Conservation (phyloP, 2,329 filamentous ascomycete genomes). For the Microsporum audouinii region DNA sequence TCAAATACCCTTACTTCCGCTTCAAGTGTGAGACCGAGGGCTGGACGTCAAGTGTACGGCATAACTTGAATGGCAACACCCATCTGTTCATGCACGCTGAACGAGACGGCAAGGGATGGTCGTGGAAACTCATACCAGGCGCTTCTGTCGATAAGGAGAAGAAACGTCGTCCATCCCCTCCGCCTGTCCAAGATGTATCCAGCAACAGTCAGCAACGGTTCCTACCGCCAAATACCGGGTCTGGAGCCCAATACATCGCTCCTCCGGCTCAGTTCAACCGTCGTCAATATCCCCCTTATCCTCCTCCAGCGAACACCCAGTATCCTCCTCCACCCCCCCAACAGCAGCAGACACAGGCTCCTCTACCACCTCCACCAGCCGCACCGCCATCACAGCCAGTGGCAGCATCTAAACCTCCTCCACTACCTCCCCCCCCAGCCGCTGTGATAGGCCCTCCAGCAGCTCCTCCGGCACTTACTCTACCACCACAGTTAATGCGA, state of each 20-base stretch:
- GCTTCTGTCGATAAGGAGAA: slow-evolving; percentile 50
- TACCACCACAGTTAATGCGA: slow-evolving; percentile 28
- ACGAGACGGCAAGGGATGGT: slow-evolving; percentile 51
- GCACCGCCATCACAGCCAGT: background rate
- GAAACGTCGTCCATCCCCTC: slow-evolving; percentile 39
- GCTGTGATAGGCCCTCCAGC: background rate
- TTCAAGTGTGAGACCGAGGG: slow-evolving; percentile 54
- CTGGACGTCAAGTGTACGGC: slow-evolving; percentile 56
- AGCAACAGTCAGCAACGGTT: slow-evolving; percentile 29
- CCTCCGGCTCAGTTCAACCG: slow-evolving; percentile 19
- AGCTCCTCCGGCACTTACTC: slow-evolving; percentile 11
- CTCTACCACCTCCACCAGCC: background rate
- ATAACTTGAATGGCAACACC: slow-evolving; percentile 49
- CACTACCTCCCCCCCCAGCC: slow-evolving; percentile 2
- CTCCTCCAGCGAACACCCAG: slow-evolving; percentile 12
- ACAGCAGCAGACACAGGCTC: slow-evolving; percentile 14
- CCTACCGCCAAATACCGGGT: slow-evolving; percentile 27
- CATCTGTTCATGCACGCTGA: slow-evolving; percentile 50
- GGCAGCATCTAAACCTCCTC: slow-evolving; percentile 8
- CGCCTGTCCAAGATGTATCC: slow-evolving; percentile 24
- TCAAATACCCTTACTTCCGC: slow-evolving; percentile 50
- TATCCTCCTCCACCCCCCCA: slow-evolving; percentile 14
- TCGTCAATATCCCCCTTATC: slow-evolving; percentile 16
- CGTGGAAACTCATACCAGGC: slow-evolving; percentile 50
- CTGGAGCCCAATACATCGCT: slow-evolving; percentile 23